phyloP scores from a whole-genome alignment of 106 monocot species.

The Amphibolis antarctica region DNA sequence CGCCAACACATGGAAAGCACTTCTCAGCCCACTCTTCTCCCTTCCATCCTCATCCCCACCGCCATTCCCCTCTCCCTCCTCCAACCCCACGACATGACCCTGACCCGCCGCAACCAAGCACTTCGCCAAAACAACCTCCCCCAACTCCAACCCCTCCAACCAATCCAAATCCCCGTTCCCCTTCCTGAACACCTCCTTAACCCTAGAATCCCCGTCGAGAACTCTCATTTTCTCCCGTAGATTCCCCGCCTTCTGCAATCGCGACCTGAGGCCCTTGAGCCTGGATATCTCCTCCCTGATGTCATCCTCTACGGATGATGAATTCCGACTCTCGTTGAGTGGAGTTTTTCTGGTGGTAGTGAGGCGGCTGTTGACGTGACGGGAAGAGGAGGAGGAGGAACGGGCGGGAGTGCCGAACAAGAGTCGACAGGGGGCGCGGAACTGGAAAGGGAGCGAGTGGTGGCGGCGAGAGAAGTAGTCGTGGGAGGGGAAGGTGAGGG shows the following conservation, averaged over 20 bases:
- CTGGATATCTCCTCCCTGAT: slow-evolving; percentile 43
- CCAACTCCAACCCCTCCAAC: slow-evolving; percentile 25
- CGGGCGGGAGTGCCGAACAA: slow-evolving; percentile 4
- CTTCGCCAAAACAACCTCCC: slow-evolving; percentile 56
- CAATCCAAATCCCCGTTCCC: slow-evolving; percentile 5
- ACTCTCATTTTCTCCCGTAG: slow-evolving; percentile 38
- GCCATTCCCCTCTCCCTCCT: slow-evolving; percentile 14
- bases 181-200: slow-evolving; percentile 33
- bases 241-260: slow-evolving; percentile 14
- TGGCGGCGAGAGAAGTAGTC: background rate
- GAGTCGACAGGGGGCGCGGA: slow-evolving; percentile 5
- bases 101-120: slow-evolving; percentile 83
- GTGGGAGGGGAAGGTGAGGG: background rate
- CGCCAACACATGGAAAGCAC: slow-evolving; percentile 44
- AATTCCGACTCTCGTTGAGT: slow-evolving; percentile 25
- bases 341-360: slow-evolving; percentile 36
- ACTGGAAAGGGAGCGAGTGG: background rate
- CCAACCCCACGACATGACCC: slow-evolving; percentile 50
- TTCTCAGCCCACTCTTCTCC: slow-evolving; percentile 34
- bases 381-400: slow-evolving; percentile 10
- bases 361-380: slow-evolving; percentile 8
- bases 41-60: background rate
- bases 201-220: slow-evolving; percentile 53
- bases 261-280: slow-evolving; percentile 32
- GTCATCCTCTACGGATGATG: slow-evolving; percentile 26